Percentiles rank a stretch among this genome's conserved stretches.
phyloP scores from a whole-genome alignment of 768 basidiomycete genomes.

The Tricholoma terreum region DNA sequence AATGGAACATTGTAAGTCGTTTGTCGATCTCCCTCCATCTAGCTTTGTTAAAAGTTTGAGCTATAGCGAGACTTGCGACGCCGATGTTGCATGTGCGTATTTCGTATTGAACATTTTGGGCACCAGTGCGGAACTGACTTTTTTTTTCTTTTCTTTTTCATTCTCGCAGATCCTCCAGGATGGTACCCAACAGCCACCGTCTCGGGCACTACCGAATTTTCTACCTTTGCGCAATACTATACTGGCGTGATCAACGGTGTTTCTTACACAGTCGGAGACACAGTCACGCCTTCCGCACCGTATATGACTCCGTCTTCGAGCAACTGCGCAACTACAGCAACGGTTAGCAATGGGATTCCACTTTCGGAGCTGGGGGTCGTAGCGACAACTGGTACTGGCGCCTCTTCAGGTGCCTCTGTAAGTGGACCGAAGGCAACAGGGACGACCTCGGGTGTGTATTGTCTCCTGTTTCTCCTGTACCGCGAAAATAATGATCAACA shows the following conservation, averaged over 20 bases:
- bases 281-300: conserved; percentile 33
- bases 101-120: background rate
- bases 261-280: conserved; percentile 39
- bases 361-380: conserved; percentile 26
- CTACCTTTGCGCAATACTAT: conserved; percentile 42
- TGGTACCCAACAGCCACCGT: conserved; percentile 42
- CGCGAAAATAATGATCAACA: conserved; percentile 3
- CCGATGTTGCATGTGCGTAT: conserved; percentile 38
- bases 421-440: conserved; percentile 13
- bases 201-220: conserved; percentile 36
- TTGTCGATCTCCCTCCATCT: background rate
- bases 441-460: conserved; percentile 9
- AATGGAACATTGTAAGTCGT: conserved; percentile 39
- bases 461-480: background rate
- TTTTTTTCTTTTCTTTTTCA: too few species aligned
- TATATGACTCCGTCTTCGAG: conserved; percentile 37
- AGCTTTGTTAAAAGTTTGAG: background rate
- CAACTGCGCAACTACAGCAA: conserved; percentile 36
- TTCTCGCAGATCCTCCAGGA: conserved; percentile 37
- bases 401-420: conserved; percentile 11
- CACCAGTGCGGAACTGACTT: background rate
- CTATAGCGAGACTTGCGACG: conserved; percentile 39
- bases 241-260: conserved; percentile 34
- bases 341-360: conserved; percentile 37
- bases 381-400: conserved; percentile 5